Base-by-base conservation (phyloP, 2,329 filamentous ascomycete species). In the Sarocladium oryzae region DNA sequence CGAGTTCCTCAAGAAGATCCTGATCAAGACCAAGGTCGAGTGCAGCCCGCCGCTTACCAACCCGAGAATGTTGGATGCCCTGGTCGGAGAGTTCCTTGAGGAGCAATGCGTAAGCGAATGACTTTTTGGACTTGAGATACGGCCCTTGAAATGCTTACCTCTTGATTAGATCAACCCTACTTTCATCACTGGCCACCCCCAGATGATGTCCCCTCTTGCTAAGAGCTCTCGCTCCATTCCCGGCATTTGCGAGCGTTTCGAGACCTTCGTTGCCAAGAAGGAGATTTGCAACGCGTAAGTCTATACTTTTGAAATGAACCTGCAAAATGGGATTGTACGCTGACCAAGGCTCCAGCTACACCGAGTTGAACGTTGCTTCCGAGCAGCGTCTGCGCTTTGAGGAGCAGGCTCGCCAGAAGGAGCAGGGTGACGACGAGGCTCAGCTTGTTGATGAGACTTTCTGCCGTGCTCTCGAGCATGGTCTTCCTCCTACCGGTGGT, bases 371-470 rank as follows among this genome's bases (percentile, higher is more conserved):
- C 77, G 89, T 96, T 63, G 90, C 92, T 52, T 92, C 95, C 63
- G 91, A 96, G 70, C 93, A 99, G 76, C 83, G 93, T 55, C 73
- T 92, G 56, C 84, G 90, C 20, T 72, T 72, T 57, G 90, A 96
- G 69, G 92, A 97, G 81, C 93, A 99, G 73, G 92, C 91, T 4
- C 80, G 83, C 61, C 91, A 97, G 76, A 97, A 97, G 81, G 89
- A 84, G 6, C 89, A 95, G 72, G 93, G 95, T 65, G 95, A 99
- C 59, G 90, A 97, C 61, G 95, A 99, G 74, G 95, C 92, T 1
- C 93, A 97, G 74, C 75, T 93, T 60, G 84, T 97, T 51, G 95
- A 99, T 61, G 92, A 97, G 80, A 95, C 88, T 61, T 97, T 97
- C 78, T 88, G 90, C 63, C 86, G 86, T 55, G 84, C 87, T 51